Conservation (phyloP, 129 eudicot species). For the Cynara cardunculus region DNA sequence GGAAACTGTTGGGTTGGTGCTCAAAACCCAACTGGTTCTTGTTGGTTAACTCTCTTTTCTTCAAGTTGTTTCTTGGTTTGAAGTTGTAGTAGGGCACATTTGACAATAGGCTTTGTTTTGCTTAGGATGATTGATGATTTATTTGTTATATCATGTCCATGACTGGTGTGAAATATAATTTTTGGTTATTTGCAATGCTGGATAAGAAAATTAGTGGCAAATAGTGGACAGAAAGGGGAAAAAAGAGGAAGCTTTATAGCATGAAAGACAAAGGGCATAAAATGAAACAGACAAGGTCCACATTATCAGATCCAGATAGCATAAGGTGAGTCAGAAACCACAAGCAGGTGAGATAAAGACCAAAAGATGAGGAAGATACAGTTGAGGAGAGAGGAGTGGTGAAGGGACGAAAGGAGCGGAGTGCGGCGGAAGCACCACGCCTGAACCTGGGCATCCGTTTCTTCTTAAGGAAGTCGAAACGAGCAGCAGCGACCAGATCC, state of each 20-base stretch:
- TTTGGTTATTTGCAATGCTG: background rate
- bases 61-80: background rate
- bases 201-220: background rate
- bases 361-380: constrained; percentile 2
- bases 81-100: background rate
- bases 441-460: constrained; percentile 52
- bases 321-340: background rate
- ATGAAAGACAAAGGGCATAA: too few species aligned
- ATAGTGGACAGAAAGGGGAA: background rate
- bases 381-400: constrained; percentile 1
- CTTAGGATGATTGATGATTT: background rate
- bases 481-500: constrained; percentile 35
- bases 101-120: background rate
- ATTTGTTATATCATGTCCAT: too few species aligned
- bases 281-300: background rate
- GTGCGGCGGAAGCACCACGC: constrained; percentile 32
- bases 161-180: too few species aligned
- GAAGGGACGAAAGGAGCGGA: constrained; percentile 26
- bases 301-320: constrained; percentile 24
- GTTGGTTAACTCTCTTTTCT: background rate
- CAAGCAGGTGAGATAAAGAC: background rate
- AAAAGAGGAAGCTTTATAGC: background rate
- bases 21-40: too few species aligned
- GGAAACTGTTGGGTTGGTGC: background rate
- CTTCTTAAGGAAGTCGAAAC: constrained; percentile 46